phyloP scores from a whole-genome alignment of 1,284 basidiomycete genomes.

The Paramarasmius palmivorus region DNA sequence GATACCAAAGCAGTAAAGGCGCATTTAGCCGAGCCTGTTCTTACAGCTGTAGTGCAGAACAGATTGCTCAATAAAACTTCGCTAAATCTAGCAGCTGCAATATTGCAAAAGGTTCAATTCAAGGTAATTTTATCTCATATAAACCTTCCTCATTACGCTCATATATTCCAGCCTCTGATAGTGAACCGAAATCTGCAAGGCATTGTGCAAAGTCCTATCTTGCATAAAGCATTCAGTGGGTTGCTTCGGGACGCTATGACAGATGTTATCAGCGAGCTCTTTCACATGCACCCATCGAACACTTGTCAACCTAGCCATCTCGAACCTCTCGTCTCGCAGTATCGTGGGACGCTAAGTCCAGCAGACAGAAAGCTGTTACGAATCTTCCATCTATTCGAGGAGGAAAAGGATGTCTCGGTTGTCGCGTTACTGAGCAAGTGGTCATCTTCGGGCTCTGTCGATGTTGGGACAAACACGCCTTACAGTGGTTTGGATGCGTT shows the following conservation, averaged over 20 bases:
- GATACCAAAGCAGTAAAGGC: conserved; percentile 42
- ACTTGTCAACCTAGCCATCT: conserved; percentile 84
- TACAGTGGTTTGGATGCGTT: conserved; percentile 63
- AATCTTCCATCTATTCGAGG: conserved; percentile 81
- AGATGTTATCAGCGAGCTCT: conserved; percentile 62
- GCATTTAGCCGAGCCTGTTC: conserved; percentile 73
- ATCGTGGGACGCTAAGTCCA: conserved; percentile 66
- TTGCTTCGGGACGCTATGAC: conserved; percentile 47
- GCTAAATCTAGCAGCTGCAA: conserved; percentile 48
- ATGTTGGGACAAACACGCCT: conserved; percentile 29
- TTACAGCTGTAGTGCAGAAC: conserved; percentile 66
- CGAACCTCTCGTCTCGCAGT: conserved; percentile 72
- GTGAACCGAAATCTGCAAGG: conserved; percentile 67
- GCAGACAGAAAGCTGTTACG: conserved; percentile 70
- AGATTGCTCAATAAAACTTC: conserved; percentile 46
- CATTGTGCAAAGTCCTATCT: conserved; percentile 60
- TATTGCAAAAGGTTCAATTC: conserved; percentile 47
- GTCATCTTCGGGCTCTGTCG: conserved; percentile 44
- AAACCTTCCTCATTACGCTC: conserved; percentile 8
- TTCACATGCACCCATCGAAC: conserved; percentile 73
- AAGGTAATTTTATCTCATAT: conserved; percentile 50
- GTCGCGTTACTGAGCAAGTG: conserved; percentile 62
- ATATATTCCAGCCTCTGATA: conserved; percentile 47
- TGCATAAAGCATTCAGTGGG: conserved; percentile 44
- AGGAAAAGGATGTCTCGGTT: conserved; percentile 65